Conservation (phyloP, 2,329 filamentous ascomycete genomes). For the Hymenoscyphus repandus region DNA sequence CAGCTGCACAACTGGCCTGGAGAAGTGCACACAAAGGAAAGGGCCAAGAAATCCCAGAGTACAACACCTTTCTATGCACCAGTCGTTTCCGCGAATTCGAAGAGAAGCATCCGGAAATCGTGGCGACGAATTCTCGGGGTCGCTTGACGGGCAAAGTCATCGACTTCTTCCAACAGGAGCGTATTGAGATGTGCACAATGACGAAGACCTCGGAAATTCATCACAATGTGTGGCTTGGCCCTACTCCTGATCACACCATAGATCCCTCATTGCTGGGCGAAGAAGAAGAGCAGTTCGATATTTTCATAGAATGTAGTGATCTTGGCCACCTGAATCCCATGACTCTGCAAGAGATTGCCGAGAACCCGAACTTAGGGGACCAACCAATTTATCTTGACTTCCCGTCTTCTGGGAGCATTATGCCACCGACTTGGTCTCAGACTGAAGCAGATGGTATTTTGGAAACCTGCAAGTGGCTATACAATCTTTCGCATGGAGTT, state of each 20-base stretch:
- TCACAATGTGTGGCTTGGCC: slow-evolving; percentile 84
- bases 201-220: slow-evolving; percentile 84
- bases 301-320: slow-evolving; percentile 87
- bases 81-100: slow-evolving; percentile 69
- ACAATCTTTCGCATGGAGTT: slow-evolving; percentile 69
- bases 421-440: slow-evolving; percentile 78
- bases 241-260: slow-evolving; percentile 65
- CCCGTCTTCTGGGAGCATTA: slow-evolving; percentile 88
- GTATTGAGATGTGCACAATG: slow-evolving; percentile 90
- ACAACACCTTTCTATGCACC: slow-evolving; percentile 77
- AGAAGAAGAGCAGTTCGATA: slow-evolving; percentile 63
- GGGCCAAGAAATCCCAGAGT: slow-evolving; percentile 53
- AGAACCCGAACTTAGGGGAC: slow-evolving; percentile 39
- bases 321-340: slow-evolving; percentile 68
- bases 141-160: slow-evolving; percentile 70
- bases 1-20: slow-evolving; percentile 73
- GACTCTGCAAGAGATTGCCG: slow-evolving; percentile 58
- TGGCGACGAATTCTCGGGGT: slow-evolving; percentile 70
- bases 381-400: slow-evolving; percentile 60
- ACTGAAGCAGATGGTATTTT: slow-evolving; percentile 78
- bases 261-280: slow-evolving; percentile 33
- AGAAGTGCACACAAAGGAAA: slow-evolving; percentile 56
- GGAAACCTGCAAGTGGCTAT: slow-evolving; percentile 86
- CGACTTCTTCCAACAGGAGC: slow-evolving; percentile 86
- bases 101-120: slow-evolving; percentile 59